These are phyloP conservation scores for Populus hybrid DNA, from an alignment of 441 rosid species.

Conservation along the genomic window DNA sequence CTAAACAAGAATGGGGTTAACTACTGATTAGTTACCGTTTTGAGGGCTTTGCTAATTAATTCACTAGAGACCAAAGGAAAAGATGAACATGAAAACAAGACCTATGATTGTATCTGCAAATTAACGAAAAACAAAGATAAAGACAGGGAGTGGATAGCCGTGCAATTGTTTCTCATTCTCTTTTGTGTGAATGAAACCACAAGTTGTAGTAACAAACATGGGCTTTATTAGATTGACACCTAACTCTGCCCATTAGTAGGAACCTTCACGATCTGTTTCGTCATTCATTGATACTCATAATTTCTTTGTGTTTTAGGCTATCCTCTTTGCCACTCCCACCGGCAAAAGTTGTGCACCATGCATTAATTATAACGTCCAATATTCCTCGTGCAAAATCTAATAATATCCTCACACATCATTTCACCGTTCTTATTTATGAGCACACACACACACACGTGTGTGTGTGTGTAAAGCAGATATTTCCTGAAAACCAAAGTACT, in stretches of 20 bases:
- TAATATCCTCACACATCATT: background rate
- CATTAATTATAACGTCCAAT: conserved; percentile 19
- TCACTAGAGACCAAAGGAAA: conserved; percentile 27
- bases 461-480: background rate
- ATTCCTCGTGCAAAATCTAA: background rate
- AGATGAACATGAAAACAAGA: conserved; percentile 27
- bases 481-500: background rate
- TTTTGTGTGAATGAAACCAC: conserved; percentile 22
- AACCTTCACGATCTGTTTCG: conserved; percentile 35
- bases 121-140: conserved; percentile 1
- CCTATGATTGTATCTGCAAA: conserved; percentile 10
- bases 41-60: conserved; percentile 11
- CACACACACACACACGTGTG: too few species aligned
- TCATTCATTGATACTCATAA: conserved; percentile 26
- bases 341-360: conserved; percentile 25
- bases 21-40: background rate
- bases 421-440: background rate
- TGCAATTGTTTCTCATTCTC: conserved; percentile 23
- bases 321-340: conserved; percentile 15
- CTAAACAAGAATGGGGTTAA: background rate
- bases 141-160: conserved; percentile 27
- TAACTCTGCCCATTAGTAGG: conserved; percentile 49
- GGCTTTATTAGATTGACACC: conserved; percentile 53
- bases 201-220: conserved; percentile 41
- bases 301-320: background rate